These are phyloP conservation scores for Sanghuangporus weigelae DNA, from an alignment of 1,284 basidiomycete species.

Conservation along the genomic window DNA sequence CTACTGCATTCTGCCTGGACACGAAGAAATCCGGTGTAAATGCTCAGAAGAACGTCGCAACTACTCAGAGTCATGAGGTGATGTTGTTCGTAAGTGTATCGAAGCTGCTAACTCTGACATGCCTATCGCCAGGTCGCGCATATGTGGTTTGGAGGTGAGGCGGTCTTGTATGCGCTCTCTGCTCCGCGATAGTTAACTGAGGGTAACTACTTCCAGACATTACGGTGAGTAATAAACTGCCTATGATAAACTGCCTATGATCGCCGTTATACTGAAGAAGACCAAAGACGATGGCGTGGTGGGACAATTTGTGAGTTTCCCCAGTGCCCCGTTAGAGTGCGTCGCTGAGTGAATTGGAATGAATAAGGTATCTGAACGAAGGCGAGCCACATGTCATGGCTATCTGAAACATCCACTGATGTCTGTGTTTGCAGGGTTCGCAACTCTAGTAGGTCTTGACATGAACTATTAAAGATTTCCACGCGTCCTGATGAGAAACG, in stretches of 20 bases:
- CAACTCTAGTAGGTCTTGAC: slow-evolving; percentile 55
- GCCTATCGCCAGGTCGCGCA: slow-evolving; percentile 40
- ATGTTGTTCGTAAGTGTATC: neutral
- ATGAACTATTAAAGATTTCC: neutral
- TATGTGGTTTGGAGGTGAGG: slow-evolving; percentile 59
- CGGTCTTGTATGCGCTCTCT: neutral
- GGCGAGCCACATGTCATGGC: slow-evolving; percentile 31
- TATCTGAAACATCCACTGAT: neutral
- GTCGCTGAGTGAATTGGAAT: neutral
- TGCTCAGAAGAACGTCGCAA: slow-evolving; percentile 78
- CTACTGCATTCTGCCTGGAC: slow-evolving; percentile 80
- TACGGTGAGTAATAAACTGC: slow-evolving; percentile 54
- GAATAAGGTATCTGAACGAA: slow-evolving; percentile 66
- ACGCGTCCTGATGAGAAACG: neutral
- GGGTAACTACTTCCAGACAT: neutral
- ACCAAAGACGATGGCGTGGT: slow-evolving; percentile 85
- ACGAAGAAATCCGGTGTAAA: slow-evolving; percentile 68
- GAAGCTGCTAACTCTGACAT: neutral
- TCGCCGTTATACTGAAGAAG: slow-evolving; percentile 35
- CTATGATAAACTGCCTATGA: neutral
- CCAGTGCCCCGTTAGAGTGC: too few relatives aligned
- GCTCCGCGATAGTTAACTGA: neutral
- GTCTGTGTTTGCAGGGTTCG: slow-evolving; percentile 70
- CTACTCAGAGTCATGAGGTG: slow-evolving; percentile 80
- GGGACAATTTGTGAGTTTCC: slow-evolving; percentile 62